Conservation (phyloP, 352 stramenopile genomes). For the Phytophthora idaei region DNA sequence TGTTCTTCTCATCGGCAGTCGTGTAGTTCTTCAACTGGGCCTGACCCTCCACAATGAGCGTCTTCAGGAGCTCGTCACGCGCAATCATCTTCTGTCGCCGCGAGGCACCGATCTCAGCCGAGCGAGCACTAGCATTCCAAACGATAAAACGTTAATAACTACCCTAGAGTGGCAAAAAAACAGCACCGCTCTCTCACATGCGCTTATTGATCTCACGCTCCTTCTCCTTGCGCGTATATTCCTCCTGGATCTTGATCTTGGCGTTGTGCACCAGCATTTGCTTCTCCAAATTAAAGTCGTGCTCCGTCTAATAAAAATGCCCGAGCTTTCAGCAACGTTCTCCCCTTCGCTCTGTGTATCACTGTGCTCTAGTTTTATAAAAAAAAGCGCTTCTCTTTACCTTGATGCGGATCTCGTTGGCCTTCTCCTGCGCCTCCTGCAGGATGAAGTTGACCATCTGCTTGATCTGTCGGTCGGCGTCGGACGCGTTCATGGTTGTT, state of each 20-base stretch:
- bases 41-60: conserved; percentile 75
- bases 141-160: neutral
- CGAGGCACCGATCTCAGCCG: conserved; percentile 94
- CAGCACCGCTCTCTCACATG: conserved; percentile 53
- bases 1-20: conserved; percentile 90
- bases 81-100: conserved; percentile 97
- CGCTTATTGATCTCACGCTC: conserved; percentile 95
- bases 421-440: conserved; percentile 99
- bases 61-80: conserved; percentile 90
- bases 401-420: conserved; percentile 98
- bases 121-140: conserved; percentile 66
- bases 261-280: conserved; percentile 98
- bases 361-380: neutral
- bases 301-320: conserved; percentile 93
- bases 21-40: conserved; percentile 52
- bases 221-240: conserved; percentile 98
- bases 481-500: conserved; percentile 77
- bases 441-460: conserved; percentile 99
- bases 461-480: conserved; percentile 92
- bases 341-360: neutral
- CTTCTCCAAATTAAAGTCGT: conserved; percentile 99
- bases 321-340: neutral
- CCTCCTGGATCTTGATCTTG: conserved; percentile 98
- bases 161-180: neutral
- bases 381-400: conserved; percentile 35